phyloP scores from a whole-genome alignment of 2,329 filamentous ascomycete species.

The Apiospora aurea region DNA sequence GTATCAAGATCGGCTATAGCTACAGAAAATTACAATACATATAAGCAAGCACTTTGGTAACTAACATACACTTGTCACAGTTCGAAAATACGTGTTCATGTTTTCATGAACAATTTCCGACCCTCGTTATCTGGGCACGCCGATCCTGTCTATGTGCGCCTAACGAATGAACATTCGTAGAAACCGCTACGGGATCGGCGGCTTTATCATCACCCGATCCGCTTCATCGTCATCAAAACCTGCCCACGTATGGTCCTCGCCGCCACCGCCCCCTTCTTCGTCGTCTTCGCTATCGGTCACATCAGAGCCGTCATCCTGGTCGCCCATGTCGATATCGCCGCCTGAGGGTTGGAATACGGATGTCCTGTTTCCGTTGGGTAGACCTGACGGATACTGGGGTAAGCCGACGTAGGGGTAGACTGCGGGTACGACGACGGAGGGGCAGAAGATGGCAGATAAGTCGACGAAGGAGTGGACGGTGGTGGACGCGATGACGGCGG shows the following conservation, averaged over 20 bases:
- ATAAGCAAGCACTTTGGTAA: background rate
- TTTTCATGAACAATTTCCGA: too few relatives aligned
- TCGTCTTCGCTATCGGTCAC: constrained; percentile 29
- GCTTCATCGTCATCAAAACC: constrained; percentile 30
- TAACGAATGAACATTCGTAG: background rate
- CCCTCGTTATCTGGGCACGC: too few relatives aligned
- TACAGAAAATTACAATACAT: background rate
- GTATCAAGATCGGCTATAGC: constrained; percentile 1
- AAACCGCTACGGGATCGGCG: constrained; percentile 28
- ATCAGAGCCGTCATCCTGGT: constrained; percentile 28
- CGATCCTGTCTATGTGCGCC: background rate
- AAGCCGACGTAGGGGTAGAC: background rate
- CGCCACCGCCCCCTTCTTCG: constrained; percentile 7
- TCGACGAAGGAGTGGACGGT: background rate
- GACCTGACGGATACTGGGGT: background rate
- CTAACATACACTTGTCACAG: background rate
- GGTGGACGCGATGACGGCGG: background rate
- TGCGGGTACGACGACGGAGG: background rate
- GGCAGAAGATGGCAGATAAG: background rate
- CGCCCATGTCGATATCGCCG: background rate
- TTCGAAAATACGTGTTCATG: background rate
- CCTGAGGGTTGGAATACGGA: background rate
- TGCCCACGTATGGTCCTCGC: constrained; percentile 32
- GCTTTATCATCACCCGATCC: constrained; percentile 29
- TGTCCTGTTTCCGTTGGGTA: constrained; percentile 3